Base-by-base conservation (phyloP, 257 asterid species). In the Anisodus acutangulus region DNA sequence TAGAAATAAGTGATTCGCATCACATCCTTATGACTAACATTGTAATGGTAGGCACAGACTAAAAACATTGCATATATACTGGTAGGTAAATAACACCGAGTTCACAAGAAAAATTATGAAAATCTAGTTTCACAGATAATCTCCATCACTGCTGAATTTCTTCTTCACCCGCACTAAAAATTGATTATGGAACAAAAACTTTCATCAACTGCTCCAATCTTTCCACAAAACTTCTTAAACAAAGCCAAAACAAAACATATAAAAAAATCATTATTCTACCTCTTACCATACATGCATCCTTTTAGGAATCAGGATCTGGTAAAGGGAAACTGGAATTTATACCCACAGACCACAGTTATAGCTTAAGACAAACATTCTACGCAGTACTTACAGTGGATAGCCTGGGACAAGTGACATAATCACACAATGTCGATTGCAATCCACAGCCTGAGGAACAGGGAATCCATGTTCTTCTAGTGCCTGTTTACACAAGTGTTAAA, bases 381-480 rank as follows among this genome's bases (percentile, higher is more conserved):
- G 53, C 68, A 81, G 19, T 80, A 87, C 99, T 89, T 92, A 97
- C 98, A 97, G 98, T 55, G 97, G 97, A 86, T 94, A 95, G 59
- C 99, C 98, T 83, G 89, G 93, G 89, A 97, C 59, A 62, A 93
- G 99, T 80, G 99, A 97, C 99, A 97, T 97, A 85, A 97, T 49
- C 62, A 93, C 95, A 83, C 99, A 97, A 87, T 95, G 99, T 54
- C 98, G 93, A 89, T 95, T 95, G 92, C 98, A 92, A 85, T 97
- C 99, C 86, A 97, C 93, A 16, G 99, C 99, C 79, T 91, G 84
- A 85, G 99, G 99, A 89, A 97, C 99, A 82, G 98, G 96, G 87
- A 97, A 97, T 80, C 90, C 95, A 88, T 93, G 98, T 86, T 93
- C 97, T 84, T 87, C 93, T 91, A 97, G 86, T 69, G 98, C 99